A percentile compares a stretch with the other conserved stretches of the same genome.
These are phyloP conservation scores for Annulohypoxylon bovei DNA, from an alignment of 495 filamentous ascomycete species.

Conservation along the genomic window DNA sequence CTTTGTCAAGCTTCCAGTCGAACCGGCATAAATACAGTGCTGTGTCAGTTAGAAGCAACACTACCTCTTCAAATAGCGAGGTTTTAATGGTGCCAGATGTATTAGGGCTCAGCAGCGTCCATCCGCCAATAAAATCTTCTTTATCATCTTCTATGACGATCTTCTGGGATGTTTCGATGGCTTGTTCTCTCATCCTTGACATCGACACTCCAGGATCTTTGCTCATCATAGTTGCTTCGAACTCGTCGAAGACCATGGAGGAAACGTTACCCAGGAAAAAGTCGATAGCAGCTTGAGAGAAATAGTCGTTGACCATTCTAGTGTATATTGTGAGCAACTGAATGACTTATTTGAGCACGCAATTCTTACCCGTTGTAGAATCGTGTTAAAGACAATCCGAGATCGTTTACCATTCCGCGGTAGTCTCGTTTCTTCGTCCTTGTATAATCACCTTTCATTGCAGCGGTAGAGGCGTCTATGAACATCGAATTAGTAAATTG, in stretches of 20 bases:
- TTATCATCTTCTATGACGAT: conserved; percentile 84
- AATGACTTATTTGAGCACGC: not conserved
- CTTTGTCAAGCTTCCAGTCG: conserved; percentile 93
- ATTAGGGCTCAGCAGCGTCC: conserved; percentile 72
- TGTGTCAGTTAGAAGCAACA: conserved; percentile 83
- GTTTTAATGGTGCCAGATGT: conserved; percentile 70
- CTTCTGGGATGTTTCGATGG: conserved; percentile 84
- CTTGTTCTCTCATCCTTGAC: conserved; percentile 81
- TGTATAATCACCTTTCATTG: conserved; percentile 95
- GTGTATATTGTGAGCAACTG: conserved; percentile 54
- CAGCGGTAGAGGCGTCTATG: conserved; percentile 82
- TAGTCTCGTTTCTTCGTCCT: conserved; percentile 89
- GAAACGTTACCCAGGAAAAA: conserved; percentile 92
- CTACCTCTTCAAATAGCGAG: conserved; percentile 82
- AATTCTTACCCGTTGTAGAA: conserved; percentile 66
- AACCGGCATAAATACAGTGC: conserved; percentile 89
- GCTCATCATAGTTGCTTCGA: conserved; percentile 86
- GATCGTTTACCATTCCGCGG: conserved; percentile 90
- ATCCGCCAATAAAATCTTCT: conserved; percentile 86
- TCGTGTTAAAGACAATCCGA: conserved; percentile 84
- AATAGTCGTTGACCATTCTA: conserved; percentile 96
- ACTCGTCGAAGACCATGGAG: conserved; percentile 84
- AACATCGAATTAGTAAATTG: conserved; percentile 50
- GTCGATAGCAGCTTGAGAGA: conserved; percentile 93
- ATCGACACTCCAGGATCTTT: conserved; percentile 89